phyloP scores from a whole-genome alignment of 805 yeast species.

The Ogataea philodendri region DNA sequence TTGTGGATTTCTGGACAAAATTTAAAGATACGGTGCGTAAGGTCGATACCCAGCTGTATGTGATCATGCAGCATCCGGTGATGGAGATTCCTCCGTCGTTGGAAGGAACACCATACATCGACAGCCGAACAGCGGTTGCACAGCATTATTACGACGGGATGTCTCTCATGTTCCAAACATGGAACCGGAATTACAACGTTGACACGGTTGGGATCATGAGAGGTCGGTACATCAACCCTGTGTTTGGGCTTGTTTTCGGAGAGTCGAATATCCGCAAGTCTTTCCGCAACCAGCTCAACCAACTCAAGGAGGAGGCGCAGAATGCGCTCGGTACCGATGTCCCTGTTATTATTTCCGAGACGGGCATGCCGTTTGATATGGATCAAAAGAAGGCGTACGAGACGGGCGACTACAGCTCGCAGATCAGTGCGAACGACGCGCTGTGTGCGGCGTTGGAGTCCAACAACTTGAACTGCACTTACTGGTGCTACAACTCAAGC shows the following conservation, averaged over 20 bases:
- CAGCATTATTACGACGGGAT: constrained; percentile 96
- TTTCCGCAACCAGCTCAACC: constrained; percentile 63
- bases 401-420: constrained; percentile 67
- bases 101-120: constrained; percentile 52
- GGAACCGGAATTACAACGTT: constrained; percentile 82
- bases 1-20: constrained; percentile 56
- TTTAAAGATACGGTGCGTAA: constrained; percentile 50
- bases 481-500: constrained; percentile 78
- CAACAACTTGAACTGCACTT: constrained; percentile 65
- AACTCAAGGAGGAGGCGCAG: constrained; percentile 62
- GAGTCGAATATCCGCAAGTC: constrained; percentile 74
- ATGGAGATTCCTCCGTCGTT: constrained; percentile 72
- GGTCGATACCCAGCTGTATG: constrained; percentile 44
- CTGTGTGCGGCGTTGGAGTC: constrained; percentile 76
- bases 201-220: constrained; percentile 88
- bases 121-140: constrained; percentile 65
- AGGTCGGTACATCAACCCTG: constrained; percentile 69
- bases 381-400: constrained; percentile 70
- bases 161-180: constrained; percentile 85
- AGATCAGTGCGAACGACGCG: constrained; percentile 83
- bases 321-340: constrained; percentile 57
- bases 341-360: constrained; percentile 84
- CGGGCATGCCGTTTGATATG: constrained; percentile 98
- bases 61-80: constrained; percentile 80
- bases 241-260: constrained; percentile 76